These are phyloP conservation scores for Rosellinia necatrix DNA, from an alignment of 2,329 filamentous ascomycete species.

Conservation along the genomic window DNA sequence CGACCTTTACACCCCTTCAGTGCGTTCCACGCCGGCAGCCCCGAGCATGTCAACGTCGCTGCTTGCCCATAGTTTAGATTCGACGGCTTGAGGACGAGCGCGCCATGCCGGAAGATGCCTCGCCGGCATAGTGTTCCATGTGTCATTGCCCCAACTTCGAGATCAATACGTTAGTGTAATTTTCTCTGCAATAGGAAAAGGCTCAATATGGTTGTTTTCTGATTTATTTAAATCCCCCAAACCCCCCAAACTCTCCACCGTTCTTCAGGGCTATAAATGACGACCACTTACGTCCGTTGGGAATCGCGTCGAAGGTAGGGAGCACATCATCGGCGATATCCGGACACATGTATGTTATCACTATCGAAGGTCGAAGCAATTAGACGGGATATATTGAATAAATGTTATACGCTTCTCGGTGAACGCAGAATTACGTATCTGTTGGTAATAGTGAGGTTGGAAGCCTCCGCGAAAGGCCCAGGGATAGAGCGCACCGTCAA, in stretches of 20 bases:
- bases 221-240: too few species aligned
- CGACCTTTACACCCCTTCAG: conserved; percentile 52
- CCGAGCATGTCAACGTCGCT: conserved; percentile 53
- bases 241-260: too few species aligned
- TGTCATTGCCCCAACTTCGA: conserved; percentile 55
- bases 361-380: conserved; percentile 24
- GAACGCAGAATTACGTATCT: too few species aligned
- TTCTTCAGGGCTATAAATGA: too few species aligned
- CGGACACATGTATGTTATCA: conserved; percentile 52
- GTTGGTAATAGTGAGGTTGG: not conserved
- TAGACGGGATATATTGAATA: not conserved
- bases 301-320: conserved; percentile 34
- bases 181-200: not conserved
- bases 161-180: not conserved
- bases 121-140: conserved; percentile 53
- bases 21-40: conserved; percentile 57
- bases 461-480: not conserved
- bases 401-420: not conserved
- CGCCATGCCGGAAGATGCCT: conserved; percentile 51
- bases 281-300: conserved; percentile 31
- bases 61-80: conserved; percentile 36
- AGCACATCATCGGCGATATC: conserved; percentile 56
- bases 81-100: conserved; percentile 46
- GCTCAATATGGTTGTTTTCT: too few species aligned
- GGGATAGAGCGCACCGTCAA: conserved; percentile 40